These are phyloP conservation scores for Gypsophila paniculata DNA, from an alignment of 179 eudicot species.

Conservation along the genomic window DNA sequence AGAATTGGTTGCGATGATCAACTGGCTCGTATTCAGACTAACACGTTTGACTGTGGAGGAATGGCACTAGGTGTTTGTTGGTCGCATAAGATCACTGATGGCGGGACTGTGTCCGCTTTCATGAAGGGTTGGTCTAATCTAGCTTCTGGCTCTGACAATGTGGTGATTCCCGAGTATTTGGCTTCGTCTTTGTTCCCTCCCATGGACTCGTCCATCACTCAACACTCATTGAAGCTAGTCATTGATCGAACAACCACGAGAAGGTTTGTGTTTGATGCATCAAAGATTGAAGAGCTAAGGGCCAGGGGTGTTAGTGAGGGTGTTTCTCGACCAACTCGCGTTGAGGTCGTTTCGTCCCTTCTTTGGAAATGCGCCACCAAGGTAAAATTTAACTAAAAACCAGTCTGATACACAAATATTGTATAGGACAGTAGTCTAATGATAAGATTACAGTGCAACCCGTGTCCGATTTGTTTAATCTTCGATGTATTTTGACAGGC, in stretches of 20 bases:
- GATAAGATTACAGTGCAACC: too few species aligned
- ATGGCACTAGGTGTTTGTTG: slow-evolving; percentile 31
- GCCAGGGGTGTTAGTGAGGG: slow-evolving; percentile 14
- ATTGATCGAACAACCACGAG: slow-evolving; percentile 16
- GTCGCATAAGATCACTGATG: slow-evolving; percentile 41
- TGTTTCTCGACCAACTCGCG: slow-evolving; percentile 35
- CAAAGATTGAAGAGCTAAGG: slow-evolving; percentile 29
- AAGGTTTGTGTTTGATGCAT: slow-evolving; percentile 24
- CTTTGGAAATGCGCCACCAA: slow-evolving; percentile 40
- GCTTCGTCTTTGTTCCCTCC: slow-evolving; percentile 36
- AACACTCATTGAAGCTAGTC: slow-evolving; percentile 23
- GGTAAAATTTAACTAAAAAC: slow-evolving; percentile 10
- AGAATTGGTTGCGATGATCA: background rate
- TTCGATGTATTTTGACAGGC: slow-evolving; percentile 18
- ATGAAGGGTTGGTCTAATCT: slow-evolving; percentile 33
- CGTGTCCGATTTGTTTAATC: background rate
- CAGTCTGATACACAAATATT: background rate
- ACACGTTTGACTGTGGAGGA: slow-evolving; percentile 35
- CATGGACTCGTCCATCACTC: slow-evolving; percentile 19
- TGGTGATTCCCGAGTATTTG: slow-evolving; percentile 23
- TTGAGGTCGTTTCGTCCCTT: slow-evolving; percentile 42
- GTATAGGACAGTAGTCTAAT: background rate
- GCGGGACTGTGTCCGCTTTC: slow-evolving; percentile 33
- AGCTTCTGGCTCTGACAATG: slow-evolving; percentile 14
- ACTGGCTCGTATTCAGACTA: slow-evolving; percentile 31